Base-by-base conservation (phyloP, 2,329 filamentous ascomycete species). In the Hypomyces perniciosus region DNA sequence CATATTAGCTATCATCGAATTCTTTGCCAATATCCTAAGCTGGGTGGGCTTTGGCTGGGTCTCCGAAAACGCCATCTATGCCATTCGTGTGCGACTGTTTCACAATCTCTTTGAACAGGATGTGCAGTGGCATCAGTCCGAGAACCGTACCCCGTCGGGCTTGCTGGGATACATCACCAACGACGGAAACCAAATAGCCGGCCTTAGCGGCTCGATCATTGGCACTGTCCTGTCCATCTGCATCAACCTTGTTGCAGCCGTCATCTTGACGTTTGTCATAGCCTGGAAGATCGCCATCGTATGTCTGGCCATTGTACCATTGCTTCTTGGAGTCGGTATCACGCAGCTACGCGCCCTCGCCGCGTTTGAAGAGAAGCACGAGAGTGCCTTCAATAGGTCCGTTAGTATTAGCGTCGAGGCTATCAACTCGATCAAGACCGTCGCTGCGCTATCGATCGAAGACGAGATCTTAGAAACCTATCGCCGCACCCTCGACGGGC, bases 211-310 rank as follows among this genome's bases (percentile, higher is more conserved):
- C 8, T 82, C 81, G 7, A 80, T 85, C 26, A 72, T 87, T 46
- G 83, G 84, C 5, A 84, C 80, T 0, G 64, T 85, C 9, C 77
- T 86, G 48, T 80, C 83, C 1, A 81, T 84, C 13, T 56, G 75
- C 2, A 75, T 86, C 52, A 86, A 84, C 62, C 76, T 87, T 20
- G 56, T 86, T 28, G 80, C 75, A 0, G 82, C 80, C 1, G 79
- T 87, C 48, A 77, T 85, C 33, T 60, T 88, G 10, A 79, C 83
- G 0, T 80, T 85, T 55, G 78, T 85, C 45, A 72, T 88, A 45
- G 83, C 83, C 4, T 88, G 85, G 85, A 83, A 79, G 60, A 85
- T 88, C 51, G 83, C 84, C 1, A 65, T 88, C 8, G 84, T 88
- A 2, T 81, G 81, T 48, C 71, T 88, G 2, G 74, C 81, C 1